Base-by-base conservation (phyloP, 106 monocot genomes). In the Apostasia shenzhenica region DNA sequence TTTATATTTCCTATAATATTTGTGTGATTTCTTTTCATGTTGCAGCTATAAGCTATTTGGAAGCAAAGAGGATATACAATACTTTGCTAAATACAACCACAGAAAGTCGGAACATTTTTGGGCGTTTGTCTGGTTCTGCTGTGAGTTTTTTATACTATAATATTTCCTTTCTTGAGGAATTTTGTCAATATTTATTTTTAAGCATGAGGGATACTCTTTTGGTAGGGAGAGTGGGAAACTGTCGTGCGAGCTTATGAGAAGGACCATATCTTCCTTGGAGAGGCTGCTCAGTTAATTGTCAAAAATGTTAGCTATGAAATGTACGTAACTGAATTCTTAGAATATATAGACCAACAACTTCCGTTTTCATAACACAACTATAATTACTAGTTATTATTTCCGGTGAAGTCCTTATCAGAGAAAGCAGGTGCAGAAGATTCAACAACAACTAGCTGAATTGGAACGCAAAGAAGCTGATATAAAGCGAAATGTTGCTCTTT, bases 251-350 rank as follows among this genome's bases (percentile, higher is more conserved):
- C 73, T 48, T 90, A 72, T 77, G 99, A 99, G 83, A 99, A 99
- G 70, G 99, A 99, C 69, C 85, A 84, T 76, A 73, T 99, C 46
- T 99, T 99, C 72, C 83, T 99, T 68, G 99, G 99, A 65, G 99
- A 99, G 70, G 90, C 90, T 72, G 88, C 99, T 73, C 93, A 99
- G 62, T 88, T 99, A 59, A 85, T 99, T 83, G 61, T 79, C 41
- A 93, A 99, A 72, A 99, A 99, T 84, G 90, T 93, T 13, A 93
- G 87, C 71, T 99, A 99, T 78, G 99, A 99, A 83, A 93, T 99
- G 99, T 99, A 90, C 66, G 78, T 1, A 3, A 56, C 45, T 71
- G 77, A 14, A 37, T 69, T 48, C 38, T 42, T 42, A 42, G 45
- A 43, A 69, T 69, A 46, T 72, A n/a, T 37, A 48, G 6, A 14